Evolutionary conservation across 2,329 filamentous ascomycete species (phyloP), one percentile per base, ranked within the genome.

Genomic region (Apiospora saccharicola): DNA sequence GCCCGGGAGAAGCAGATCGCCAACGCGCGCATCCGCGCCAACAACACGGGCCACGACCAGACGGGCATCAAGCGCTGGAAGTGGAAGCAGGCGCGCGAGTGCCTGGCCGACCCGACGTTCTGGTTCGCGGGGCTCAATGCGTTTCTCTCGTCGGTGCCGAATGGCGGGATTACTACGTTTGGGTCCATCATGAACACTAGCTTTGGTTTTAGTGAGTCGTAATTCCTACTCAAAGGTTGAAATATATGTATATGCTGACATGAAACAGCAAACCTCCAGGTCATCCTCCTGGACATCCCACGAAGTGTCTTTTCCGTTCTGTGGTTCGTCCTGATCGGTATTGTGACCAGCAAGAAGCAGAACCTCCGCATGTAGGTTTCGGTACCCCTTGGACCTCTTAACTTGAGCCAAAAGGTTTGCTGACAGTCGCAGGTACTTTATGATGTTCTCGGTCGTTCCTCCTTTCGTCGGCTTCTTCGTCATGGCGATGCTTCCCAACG

Each of bases 61-160:
- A 83, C 82, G 0, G 81, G 80, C 0, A 76, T 81, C 37, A 83
- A 80, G 74, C 79, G 73, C 10, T 83, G 81, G 81, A 80, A 80
- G 72, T 83, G 81, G 81, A 78, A 80, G 70, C 82, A 83, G 46
- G 82, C 76, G 24, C 72, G 76, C 3, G 82, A 83, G 72, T 83
- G 81, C 70, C 69, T 83, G 1, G 13, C 75, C 7, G 82, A 83
- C 57, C 82, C 81, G 7, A 79, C 78, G 46, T 83, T 83, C 71
- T 83, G 79, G 79, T 82, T 83, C 34, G 79, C 79, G 0, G 81
- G 81, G 5, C 37, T 79, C 68, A 83, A 83, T 61, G 81, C 82
- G 0, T 82, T 83, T 70, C 72, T 83, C 1, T 77, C 75, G 44
- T 82, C 79, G 1, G 78, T 83, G 0, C 81, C 82, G 0, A 83